phyloP scores from a whole-genome alignment of 208 protist species.

The Trypanosoma conorhini region DNA sequence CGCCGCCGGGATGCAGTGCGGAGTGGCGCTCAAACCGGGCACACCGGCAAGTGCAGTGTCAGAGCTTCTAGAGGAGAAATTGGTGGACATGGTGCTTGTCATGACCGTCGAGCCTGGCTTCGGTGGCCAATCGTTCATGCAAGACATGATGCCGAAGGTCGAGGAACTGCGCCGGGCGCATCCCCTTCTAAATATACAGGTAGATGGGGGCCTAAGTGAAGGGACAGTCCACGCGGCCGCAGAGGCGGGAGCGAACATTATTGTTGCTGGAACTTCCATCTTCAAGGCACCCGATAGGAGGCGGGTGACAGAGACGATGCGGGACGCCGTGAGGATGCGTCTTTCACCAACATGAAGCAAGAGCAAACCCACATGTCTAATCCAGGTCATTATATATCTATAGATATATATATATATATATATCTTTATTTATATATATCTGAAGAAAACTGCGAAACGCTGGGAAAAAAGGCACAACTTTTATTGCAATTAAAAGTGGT shows the following conservation, averaged over 20 bases:
- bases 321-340: slow-evolving; percentile 37
- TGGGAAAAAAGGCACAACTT: neutral
- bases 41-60: slow-evolving; percentile 77
- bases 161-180: slow-evolving; percentile 71
- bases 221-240: slow-evolving; percentile 94
- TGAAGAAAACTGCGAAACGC: no score
- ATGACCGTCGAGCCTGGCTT: slow-evolving; percentile 99
- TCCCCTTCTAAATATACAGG: slow-evolving; percentile 96
- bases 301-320: slow-evolving; percentile 49
- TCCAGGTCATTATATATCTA: no score
- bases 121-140: slow-evolving; percentile 99
- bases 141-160: slow-evolving; percentile 98
- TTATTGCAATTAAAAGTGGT: neutral
- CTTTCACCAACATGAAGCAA: slow-evolving; percentile 13
- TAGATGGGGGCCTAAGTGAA: slow-evolving; percentile 97
- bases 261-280: slow-evolving; percentile 98
- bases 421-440: no score
- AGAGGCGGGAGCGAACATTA: slow-evolving; percentile 97
- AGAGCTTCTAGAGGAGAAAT: slow-evolving; percentile 69
- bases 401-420: no score
- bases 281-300: slow-evolving; percentile 83
- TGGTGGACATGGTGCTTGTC: slow-evolving; percentile 97
- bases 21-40: slow-evolving; percentile 97
- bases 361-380: neutral
- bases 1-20: slow-evolving; percentile 87